Conservation (phyloP, 345 rosid species). For the Ricinus communis region DNA sequence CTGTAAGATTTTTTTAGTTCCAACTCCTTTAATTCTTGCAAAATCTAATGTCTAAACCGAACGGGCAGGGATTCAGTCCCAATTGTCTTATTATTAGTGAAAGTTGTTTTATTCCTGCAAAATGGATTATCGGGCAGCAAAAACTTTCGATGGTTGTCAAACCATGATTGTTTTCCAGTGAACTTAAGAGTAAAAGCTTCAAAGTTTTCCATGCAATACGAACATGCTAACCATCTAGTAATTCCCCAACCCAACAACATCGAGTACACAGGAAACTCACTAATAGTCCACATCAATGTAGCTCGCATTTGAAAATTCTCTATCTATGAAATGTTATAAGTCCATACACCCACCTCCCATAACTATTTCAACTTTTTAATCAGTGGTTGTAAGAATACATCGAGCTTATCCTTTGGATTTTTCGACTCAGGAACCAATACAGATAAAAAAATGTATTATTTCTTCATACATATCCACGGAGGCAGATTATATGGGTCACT, state of each 20-base stretch:
- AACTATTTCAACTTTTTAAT: not conserved
- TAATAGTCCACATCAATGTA: not conserved
- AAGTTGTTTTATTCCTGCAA: too few relatives aligned
- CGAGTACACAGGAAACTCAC: not conserved
- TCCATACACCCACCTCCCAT: not conserved
- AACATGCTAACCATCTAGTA: not conserved
- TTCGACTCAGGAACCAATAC: not conserved
- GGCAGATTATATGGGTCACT: too few relatives aligned
- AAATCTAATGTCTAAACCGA: too few relatives aligned
- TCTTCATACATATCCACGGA: too few relatives aligned
- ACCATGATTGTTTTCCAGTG: too few relatives aligned
- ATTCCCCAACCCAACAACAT: not conserved
- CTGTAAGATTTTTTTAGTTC: too few relatives aligned
- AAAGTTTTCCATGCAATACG: not conserved
- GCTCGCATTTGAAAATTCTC: not conserved
- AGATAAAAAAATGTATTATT: not conserved
- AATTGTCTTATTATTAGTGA: too few relatives aligned
- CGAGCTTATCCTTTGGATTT: not conserved
- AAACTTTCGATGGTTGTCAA: too few relatives aligned
- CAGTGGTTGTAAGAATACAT: not conserved
- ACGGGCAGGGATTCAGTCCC: too few relatives aligned
- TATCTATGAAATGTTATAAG: not conserved
- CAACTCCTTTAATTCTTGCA: too few relatives aligned
- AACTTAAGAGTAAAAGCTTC: too few relatives aligned
- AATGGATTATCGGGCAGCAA: too few relatives aligned